A percentile compares a stretch with the other conserved stretches of the same genome.
Evolutionary conservation across 345 rosid genomes (phyloP).

Genomic region (Hibiscus mutabilis): DNA sequence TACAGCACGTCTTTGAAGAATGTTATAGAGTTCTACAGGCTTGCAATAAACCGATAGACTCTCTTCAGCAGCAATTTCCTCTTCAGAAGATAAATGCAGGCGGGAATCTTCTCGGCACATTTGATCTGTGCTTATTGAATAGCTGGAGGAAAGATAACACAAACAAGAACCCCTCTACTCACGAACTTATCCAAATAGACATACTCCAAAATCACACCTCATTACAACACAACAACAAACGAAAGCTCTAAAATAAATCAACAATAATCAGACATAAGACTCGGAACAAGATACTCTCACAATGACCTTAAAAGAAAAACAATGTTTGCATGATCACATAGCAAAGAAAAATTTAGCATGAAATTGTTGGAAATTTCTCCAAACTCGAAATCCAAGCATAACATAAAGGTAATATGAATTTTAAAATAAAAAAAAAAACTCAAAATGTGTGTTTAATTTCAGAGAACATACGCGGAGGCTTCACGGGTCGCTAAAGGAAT

Average conservation of each 20-base stretch:
- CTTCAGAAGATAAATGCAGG: slow-evolving; percentile 70
- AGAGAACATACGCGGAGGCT: slow-evolving; percentile 62
- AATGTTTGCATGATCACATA: not conserved
- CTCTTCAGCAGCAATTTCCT: slow-evolving; percentile 87
- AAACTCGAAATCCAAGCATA: not conserved
- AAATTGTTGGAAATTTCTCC: not conserved
- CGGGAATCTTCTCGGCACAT: slow-evolving; percentile 92
- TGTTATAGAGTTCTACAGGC: slow-evolving; percentile 95
- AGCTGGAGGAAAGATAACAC: slow-evolving; percentile 26
- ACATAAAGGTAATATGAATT: not conserved
- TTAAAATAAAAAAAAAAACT: not conserved
- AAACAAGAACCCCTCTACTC: not conserved
- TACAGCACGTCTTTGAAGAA: slow-evolving; percentile 80
- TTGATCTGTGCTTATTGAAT: slow-evolving; percentile 75
- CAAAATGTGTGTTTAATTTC: not conserved
- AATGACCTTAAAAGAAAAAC: not conserved
- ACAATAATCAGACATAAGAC: not conserved
- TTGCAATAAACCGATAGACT: slow-evolving; percentile 80
- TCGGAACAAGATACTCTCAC: not conserved
- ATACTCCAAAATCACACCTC: not conserved
- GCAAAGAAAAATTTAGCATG: not conserved
- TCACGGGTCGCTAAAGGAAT: slow-evolving; percentile 74
- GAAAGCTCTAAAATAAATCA: not conserved
- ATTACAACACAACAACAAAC: not conserved
- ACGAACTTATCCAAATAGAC: not conserved